Evolutionary conservation across 2,329 filamentous ascomycete species (phyloP), one percentile per base, ranked within the genome.

Genomic region (Leptosphaerulina australis): DNA sequence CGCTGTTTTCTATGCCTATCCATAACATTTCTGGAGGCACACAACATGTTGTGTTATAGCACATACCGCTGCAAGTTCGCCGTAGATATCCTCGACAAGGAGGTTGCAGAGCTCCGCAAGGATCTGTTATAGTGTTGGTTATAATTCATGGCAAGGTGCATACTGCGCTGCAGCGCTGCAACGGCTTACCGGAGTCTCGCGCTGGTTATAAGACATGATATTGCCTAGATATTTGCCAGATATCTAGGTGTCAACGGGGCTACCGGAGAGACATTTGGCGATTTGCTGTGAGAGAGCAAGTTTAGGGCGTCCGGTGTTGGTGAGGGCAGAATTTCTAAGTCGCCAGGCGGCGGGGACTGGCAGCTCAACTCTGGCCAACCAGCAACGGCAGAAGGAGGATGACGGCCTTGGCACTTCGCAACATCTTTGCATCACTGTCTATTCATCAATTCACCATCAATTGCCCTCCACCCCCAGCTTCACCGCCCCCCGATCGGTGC

Each of bases 61-160:
- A 59, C 59, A 29, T 88, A 97, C 93, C 71, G 91, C 90, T 56
- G 91, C 91, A 51, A 97, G 85, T 77, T 96, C 90, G 69, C 94
- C 94, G 74, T 94, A 93, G 52, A 90, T 82, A 71, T 97, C 91
- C 70, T 91, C 86, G 58, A 97, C 87, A 57, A 97, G 83, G 71
- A 96, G 85, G 78, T 87, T 84, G 79, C 91, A 96, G 69, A 97
- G 89, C 83, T 97, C 90, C 68, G 88, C 85, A 62, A 88, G 77
- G 76, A 85, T 79, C 90, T 93, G 89, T 82, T 48, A 35, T 25
- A 39, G 18, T 14, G 60, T 70, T 85, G 81, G 56, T 54, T 53
- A 50, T 59, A 55, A 56, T 22, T 30, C 34, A 28, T 8, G 49
- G 38, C 31, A 18, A n/a, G 34, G 28, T 3, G 9, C 28, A 15